These are phyloP conservation scores for Acanthamoeba lenticulata DNA, from an alignment of 208 protist genomes.

Conservation along the genomic window DNA sequence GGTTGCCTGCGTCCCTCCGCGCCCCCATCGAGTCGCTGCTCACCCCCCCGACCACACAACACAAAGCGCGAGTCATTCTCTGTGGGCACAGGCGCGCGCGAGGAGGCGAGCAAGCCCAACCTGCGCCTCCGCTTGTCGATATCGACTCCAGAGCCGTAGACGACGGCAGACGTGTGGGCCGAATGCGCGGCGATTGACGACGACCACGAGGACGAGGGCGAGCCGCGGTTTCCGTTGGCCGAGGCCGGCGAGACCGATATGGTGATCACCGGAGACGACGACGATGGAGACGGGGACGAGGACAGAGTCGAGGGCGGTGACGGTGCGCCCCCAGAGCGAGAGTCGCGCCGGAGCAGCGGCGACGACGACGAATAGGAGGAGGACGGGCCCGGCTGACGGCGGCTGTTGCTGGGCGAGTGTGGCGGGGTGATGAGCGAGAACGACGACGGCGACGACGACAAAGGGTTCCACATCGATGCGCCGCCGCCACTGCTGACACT, in stretches of 20 bases:
- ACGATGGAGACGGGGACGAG: neutral
- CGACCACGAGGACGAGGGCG: neutral
- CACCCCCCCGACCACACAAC: neutral
- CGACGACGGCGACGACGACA: neutral
- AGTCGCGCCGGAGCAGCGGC: neutral
- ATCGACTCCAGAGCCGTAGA: neutral
- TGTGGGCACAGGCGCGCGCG: no score
- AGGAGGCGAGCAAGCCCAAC: neutral
- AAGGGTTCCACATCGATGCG: neutral
- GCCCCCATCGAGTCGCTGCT: neutral
- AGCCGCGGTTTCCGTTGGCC: neutral
- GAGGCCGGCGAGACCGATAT: neutral
- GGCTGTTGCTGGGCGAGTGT: neutral
- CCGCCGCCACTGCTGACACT: no score
- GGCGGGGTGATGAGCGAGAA: slow-evolving; percentile 16
- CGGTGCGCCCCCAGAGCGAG: no score
- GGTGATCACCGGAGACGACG: neutral
- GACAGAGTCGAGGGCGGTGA: neutral
- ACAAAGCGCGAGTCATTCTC: no score
- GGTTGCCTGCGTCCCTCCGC: neutral
- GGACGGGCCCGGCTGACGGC: neutral
- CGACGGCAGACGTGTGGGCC: neutral
- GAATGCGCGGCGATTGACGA: neutral
- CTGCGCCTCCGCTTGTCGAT: neutral
- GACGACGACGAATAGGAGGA: slow-evolving; percentile 8